Percentiles rank a stretch among this genome's conserved stretches.
phyloP scores from a whole-genome alignment of 768 basidiomycete genomes.

The Leccinum uliginosum region DNA sequence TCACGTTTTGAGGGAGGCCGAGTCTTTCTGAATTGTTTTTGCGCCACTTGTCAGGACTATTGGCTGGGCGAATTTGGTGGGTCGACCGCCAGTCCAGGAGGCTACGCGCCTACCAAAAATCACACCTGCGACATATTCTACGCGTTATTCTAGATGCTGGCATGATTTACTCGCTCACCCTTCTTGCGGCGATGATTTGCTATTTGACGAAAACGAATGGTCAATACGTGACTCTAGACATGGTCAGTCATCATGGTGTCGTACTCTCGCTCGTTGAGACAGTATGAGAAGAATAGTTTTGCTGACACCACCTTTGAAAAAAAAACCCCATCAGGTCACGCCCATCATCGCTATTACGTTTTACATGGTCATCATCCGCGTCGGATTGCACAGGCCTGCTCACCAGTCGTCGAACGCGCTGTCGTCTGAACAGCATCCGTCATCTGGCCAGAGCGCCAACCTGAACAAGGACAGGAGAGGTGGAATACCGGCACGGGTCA shows the following conservation, averaged over 20 bases:
- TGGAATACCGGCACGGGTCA: background rate
- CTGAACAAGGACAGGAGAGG: background rate
- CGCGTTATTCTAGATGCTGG: conserved; percentile 36
- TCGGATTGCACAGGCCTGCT: conserved; percentile 19
- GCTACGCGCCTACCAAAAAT: conserved; percentile 8
- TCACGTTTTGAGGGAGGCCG: background rate
- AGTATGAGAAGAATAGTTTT: background rate
- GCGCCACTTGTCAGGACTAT: conserved; percentile 13
- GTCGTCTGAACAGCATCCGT: background rate
- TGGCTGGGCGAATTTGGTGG: conserved; percentile 30
- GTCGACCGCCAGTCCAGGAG: conserved; percentile 20
- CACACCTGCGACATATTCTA: conserved; percentile 17
- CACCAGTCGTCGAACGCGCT: background rate
- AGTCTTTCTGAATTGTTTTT: background rate
- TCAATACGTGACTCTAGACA: conserved; percentile 34
- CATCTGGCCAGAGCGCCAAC: background rate
- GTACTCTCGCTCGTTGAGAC: background rate
- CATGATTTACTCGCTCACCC: conserved; percentile 33
- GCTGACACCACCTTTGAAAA: background rate
- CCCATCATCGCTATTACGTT: conserved; percentile 41
- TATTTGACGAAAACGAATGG: conserved; percentile 26
- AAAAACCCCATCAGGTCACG: conserved; percentile 30
- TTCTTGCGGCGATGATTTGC: conserved; percentile 29
- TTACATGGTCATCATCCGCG: conserved; percentile 40
- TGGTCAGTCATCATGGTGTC: conserved; percentile 20